Evolutionary conservation across 495 filamentous ascomycete species (phyloP).

Genomic region (Penicillium turbatum): DNA sequence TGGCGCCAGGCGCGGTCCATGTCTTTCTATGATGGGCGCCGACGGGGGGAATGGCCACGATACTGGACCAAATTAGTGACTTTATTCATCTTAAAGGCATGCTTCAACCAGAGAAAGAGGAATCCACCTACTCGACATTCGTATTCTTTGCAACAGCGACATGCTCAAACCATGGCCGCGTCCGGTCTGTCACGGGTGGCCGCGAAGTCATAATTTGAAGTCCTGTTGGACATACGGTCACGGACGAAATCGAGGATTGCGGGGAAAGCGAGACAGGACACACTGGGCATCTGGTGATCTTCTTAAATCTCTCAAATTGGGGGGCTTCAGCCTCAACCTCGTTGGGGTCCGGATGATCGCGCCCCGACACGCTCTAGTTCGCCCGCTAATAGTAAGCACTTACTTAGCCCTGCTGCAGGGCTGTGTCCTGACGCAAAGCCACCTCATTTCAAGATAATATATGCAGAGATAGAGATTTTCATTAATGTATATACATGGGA

Average conservation of each 20-base stretch:
- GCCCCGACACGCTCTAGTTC: constrained; percentile 41
- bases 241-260: not conserved
- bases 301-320: not conserved
- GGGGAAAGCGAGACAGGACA: not conserved
- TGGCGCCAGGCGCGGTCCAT: constrained; percentile 26
- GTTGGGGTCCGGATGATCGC: constrained; percentile 47
- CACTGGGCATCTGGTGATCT: constrained; percentile 2
- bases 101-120: no score
- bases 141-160: constrained; percentile 18
- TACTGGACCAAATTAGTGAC: constrained; percentile 22
- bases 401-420: not conserved
- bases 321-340: constrained; percentile 45
- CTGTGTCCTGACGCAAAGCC: constrained; percentile 2
- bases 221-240: not conserved
- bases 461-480: not conserved
- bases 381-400: not conserved
- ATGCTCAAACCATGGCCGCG: constrained; percentile 17
- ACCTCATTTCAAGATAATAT: no score
- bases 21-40: constrained; percentile 37
- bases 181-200: constrained; percentile 1
- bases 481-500: constrained; percentile 5
- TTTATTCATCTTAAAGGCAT: not conserved
- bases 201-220: constrained; percentile 6
- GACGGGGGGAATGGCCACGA: constrained; percentile 43
- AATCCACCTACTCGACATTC: constrained; percentile 37